Evolutionary conservation across 2,329 filamentous ascomycete species (phyloP), one percentile per base, ranked within the genome.

Genomic region (Chaetomium olivaceum): DNA sequence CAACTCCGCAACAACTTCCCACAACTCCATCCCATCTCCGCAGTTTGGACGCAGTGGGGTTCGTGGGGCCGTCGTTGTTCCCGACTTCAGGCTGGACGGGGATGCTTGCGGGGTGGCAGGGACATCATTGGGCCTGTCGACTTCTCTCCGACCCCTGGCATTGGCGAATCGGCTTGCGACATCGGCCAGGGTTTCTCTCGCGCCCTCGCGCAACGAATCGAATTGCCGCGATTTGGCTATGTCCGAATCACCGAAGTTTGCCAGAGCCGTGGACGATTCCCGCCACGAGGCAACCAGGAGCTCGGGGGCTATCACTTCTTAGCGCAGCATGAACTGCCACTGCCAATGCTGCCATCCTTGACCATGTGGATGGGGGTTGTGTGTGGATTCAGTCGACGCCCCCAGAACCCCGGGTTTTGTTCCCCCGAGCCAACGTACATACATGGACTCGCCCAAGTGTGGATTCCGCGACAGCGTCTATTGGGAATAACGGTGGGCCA

Each of bases 151-250:
- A 50, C 21, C 36, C 58, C 55, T 62, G 63, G 21, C 65, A 69
- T 69, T 69, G 68, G 27, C 68, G 66, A 69, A 69, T 69, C 63
- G 57, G 61, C 46, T 58, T 56, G 63, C 63, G 46, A 36, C 33
- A 33, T 39, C 23, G 58, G 57, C 50, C 52, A 43, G 56, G 61
- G 55, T 43, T 58, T 12, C 25, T 48, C 56, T 48, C 59, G 50
- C 31, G 4, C 16, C 3, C 58, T 63, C 36, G 63, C 58, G 55
- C 43, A 43, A 55, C 58, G 58, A 67, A 63, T 62, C 9, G 62
- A 68, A 63, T 27, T 68, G 67, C 67, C 67, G 67, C 54, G 52
- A 55, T 51, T 33, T 46, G 64, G 63, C 63, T 64, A 66, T 65
- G 58, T 54, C 68, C 68, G 68, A 69, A 62, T 33, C 58, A 39